Percentiles rank a stretch among this genome's conserved stretches.
Evolutionary conservation across 768 basidiomycete species (phyloP).

Genomic region (Floccularia luteovirens): DNA sequence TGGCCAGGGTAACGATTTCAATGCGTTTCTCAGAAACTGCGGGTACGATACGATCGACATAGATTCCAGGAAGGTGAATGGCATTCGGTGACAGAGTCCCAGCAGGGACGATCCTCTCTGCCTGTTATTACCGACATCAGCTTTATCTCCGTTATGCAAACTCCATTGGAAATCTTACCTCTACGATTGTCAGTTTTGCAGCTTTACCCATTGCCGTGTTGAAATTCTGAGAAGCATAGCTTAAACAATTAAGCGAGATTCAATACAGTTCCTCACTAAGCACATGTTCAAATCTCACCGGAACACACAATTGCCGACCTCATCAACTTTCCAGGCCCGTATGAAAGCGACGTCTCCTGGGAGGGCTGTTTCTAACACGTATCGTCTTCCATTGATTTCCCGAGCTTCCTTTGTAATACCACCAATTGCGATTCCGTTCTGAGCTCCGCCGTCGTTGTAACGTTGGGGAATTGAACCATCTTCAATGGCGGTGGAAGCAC

Average conservation of each 20-base stretch:
- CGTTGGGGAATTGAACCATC: conserved; percentile 71
- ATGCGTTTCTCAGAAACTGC: conserved; percentile 73
- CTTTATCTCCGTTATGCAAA: not conserved
- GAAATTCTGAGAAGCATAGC: conserved; percentile 87
- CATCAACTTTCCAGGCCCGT: conserved; percentile 89
- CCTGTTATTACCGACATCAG: conserved; percentile 33
- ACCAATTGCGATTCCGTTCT: conserved; percentile 58
- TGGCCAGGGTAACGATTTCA: conserved; percentile 66
- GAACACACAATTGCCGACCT: conserved; percentile 87
- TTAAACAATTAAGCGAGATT: conserved; percentile 15
- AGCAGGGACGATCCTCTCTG: conserved; percentile 82
- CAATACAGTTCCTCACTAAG: not conserved
- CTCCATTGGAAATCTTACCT: conserved; percentile 34
- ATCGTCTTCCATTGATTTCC: conserved; percentile 73
- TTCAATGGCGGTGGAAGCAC: conserved; percentile 79
- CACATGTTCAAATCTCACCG: conserved; percentile 35
- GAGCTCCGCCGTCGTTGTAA: conserved; percentile 71
- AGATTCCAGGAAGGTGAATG: conserved; percentile 80
- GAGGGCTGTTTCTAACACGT: conserved; percentile 76
- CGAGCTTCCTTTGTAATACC: conserved; percentile 74
- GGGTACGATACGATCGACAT: conserved; percentile 82
- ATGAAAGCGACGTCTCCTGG: conserved; percentile 81
- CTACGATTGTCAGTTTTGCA: conserved; percentile 85
- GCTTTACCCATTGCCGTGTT: conserved; percentile 82
- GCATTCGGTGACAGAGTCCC: conserved; percentile 76